phyloP scores from a whole-genome alignment of 2,329 filamentous ascomycete species.

The Aureobasidium sp. region DNA sequence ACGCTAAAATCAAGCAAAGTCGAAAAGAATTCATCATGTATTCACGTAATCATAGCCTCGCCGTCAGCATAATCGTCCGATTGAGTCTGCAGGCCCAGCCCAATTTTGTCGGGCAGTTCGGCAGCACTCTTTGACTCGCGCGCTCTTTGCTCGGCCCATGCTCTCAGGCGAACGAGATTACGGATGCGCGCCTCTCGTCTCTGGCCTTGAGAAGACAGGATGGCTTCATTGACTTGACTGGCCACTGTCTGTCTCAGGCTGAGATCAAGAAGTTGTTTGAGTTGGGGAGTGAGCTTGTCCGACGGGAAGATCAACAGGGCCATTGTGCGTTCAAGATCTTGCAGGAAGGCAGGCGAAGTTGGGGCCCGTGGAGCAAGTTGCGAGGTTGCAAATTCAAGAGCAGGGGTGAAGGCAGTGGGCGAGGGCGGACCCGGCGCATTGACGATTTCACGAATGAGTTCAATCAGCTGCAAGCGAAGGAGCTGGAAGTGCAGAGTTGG shows the following conservation, averaged over 20 bases:
- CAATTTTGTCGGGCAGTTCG: constrained; percentile 35
- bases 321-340: constrained; percentile 88
- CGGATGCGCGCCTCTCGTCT: constrained; percentile 75
- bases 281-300: constrained; percentile 68
- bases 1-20: constrained; percentile 20
- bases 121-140: constrained; percentile 33
- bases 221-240: constrained; percentile 79
- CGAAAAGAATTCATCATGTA: neutral
- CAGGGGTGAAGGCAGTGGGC: constrained; percentile 67
- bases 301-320: constrained; percentile 79
- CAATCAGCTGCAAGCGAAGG: constrained; percentile 83
- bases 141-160: constrained; percentile 72
- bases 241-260: constrained; percentile 77
- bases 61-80: constrained; percentile 25
- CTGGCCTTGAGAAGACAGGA: constrained; percentile 65
- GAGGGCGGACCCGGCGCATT: constrained; percentile 35
- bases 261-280: constrained; percentile 71
- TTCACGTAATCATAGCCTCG: constrained; percentile 28
- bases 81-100: constrained; percentile 34
- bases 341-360: constrained; percentile 70
- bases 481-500: constrained; percentile 81
- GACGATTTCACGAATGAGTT: constrained; percentile 71
- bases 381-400: constrained; percentile 77
- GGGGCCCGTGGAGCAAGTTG: constrained; percentile 84
- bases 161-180: constrained; percentile 70